Percentiles rank a stretch among this genome's conserved stretches.
Evolutionary conservation across 1,284 basidiomycete species (phyloP).

Genomic region (Phylloporus sp.): DNA sequence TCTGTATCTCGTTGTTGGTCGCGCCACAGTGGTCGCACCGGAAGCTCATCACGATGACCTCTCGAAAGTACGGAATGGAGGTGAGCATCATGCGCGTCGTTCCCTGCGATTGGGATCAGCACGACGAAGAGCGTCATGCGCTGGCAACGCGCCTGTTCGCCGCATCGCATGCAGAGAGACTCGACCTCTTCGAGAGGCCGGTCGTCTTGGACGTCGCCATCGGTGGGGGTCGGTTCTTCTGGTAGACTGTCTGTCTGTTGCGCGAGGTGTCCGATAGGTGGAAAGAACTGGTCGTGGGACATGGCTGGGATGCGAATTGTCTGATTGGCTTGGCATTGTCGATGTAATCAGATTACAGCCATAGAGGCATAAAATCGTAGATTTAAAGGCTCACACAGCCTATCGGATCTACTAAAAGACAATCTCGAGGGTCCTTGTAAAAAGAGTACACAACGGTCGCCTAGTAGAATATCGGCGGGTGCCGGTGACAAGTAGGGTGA

Average conservation of each 20-base stretch:
- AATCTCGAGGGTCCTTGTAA: too few relatives aligned
- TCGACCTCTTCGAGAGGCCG: constrained; percentile 84
- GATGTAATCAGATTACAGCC: too few relatives aligned
- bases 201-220: constrained; percentile 41
- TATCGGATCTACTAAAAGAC: too few relatives aligned
- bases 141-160: constrained; percentile 71
- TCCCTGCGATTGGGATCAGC: constrained; percentile 63
- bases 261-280: constrained; percentile 56
- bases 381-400: too few relatives aligned
- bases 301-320: constrained; percentile 29
- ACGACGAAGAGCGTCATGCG: constrained; percentile 17
- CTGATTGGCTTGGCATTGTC: too few relatives aligned
- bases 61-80: constrained; percentile 94
- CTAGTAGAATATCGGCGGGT: too few relatives aligned
- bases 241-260: constrained; percentile 42
- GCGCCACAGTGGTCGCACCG: constrained; percentile 92
- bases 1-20: constrained; percentile 94
- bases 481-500: too few relatives aligned
- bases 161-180: constrained; percentile 94
- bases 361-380: too few relatives aligned
- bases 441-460: too few relatives aligned
- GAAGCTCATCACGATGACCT: constrained; percentile 97
- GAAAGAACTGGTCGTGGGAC: constrained; percentile 50
- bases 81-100: constrained; percentile 92
- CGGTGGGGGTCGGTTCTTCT: constrained; percentile 27